These are phyloP conservation scores for Fusarium sp. DNA, from an alignment of 2,329 filamentous ascomycete genomes.

Conservation along the genomic window DNA sequence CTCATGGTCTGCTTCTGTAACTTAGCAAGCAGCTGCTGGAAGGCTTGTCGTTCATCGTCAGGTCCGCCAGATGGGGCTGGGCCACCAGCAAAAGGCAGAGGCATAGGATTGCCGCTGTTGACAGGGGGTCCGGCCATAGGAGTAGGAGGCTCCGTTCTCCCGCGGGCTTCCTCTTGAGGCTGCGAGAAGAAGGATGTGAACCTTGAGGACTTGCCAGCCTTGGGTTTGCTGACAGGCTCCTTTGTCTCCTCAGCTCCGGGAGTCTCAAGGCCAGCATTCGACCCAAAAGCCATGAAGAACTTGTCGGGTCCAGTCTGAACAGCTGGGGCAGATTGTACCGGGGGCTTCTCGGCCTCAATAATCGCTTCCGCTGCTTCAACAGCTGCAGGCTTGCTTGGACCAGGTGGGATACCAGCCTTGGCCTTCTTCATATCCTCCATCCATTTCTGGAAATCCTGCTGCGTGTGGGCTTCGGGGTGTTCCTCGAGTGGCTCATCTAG, in stretches of 20 bases:
- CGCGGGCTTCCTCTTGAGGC: constrained; percentile 62
- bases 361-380: constrained; percentile 51
- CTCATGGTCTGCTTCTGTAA: constrained; percentile 70
- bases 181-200: constrained; percentile 82
- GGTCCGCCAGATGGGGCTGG: constrained; percentile 53
- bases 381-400: constrained; percentile 52
- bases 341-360: constrained; percentile 62
- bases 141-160: constrained; percentile 61
- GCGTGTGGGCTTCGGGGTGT: constrained; percentile 77
- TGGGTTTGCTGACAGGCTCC: constrained; percentile 61
- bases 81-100: constrained; percentile 28
- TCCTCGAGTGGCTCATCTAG: constrained; percentile 79
- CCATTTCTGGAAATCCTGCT: constrained; percentile 94
- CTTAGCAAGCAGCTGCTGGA: constrained; percentile 84
- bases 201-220: constrained; percentile 77
- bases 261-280: constrained; percentile 56
- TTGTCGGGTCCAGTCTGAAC: constrained; percentile 78
- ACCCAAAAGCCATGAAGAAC: constrained; percentile 73
- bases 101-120: constrained; percentile 25
- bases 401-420: constrained; percentile 53
- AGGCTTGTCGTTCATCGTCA: constrained; percentile 84
- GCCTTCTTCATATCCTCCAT: constrained; percentile 89
- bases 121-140: constrained; percentile 51
- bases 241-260: constrained; percentile 63
- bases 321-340: constrained; percentile 69